Conservation (phyloP, 257 asterid species). For the Lycium barbarum region DNA sequence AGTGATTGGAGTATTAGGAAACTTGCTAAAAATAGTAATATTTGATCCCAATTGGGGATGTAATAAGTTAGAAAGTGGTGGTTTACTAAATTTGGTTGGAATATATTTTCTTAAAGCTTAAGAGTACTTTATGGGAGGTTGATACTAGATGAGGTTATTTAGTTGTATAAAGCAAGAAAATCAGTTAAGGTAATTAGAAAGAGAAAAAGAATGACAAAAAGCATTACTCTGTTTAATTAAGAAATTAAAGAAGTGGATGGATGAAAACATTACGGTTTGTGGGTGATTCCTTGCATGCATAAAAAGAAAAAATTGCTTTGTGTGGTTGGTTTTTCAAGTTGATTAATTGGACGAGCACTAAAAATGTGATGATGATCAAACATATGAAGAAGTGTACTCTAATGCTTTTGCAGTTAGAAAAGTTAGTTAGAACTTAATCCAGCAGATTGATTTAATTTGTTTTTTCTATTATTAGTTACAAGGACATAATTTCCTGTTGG, state of each 20-base stretch:
- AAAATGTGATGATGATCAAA: slow-evolving; percentile 10
- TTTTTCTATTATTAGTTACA: not conserved
- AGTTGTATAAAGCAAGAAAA: not conserved
- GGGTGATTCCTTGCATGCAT: too few relatives aligned
- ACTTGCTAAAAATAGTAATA: slow-evolving; percentile 26
- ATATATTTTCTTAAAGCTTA: not conserved
- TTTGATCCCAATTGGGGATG: slow-evolving; percentile 5
- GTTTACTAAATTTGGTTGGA: slow-evolving; percentile 26
- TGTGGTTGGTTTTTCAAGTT: not conserved
- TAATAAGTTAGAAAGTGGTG: slow-evolving; percentile 24
- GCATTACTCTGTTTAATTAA: not conserved
- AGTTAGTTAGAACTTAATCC: not conserved
- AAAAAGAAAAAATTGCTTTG: too few relatives aligned
- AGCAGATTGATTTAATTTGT: not conserved
- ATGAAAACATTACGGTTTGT: not conserved
- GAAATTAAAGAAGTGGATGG: not conserved
- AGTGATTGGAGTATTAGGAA: not conserved
- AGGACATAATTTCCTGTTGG: not conserved
- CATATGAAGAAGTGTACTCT: slow-evolving; percentile 1
- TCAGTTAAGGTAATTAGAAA: slow-evolving; percentile 4
- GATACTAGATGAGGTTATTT: slow-evolving; percentile 22
- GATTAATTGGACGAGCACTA: not conserved
- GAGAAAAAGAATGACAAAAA: not conserved
- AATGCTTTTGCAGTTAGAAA: not conserved
- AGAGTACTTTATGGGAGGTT: slow-evolving; percentile 18